phyloP scores from a whole-genome alignment of 2,329 filamentous ascomycete genomes.

The Trichophyton rubrum region DNA sequence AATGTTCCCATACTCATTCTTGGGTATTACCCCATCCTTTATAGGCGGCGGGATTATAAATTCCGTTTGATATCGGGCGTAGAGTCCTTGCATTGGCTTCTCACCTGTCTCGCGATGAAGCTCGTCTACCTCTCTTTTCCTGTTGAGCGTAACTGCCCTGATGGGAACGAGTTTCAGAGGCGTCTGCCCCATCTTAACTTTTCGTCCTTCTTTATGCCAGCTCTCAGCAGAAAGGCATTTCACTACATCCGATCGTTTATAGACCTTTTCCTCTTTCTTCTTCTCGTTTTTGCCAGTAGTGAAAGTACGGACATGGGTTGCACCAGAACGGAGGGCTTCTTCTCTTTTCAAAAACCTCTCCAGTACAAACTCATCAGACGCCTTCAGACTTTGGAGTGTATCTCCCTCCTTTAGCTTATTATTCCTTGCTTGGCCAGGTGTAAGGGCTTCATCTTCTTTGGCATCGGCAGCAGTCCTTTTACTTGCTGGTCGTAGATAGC shows the following conservation, averaged over 20 bases:
- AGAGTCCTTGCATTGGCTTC: constrained; percentile 78
- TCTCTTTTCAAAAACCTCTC: constrained; percentile 80
- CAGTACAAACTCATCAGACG: constrained; percentile 71
- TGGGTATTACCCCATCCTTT: constrained; percentile 71
- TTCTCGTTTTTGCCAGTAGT: constrained; percentile 61
- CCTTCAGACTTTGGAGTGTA: constrained; percentile 79
- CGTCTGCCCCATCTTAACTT: constrained; percentile 54
- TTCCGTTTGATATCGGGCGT: constrained; percentile 72
- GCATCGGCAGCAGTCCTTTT: constrained; percentile 60
- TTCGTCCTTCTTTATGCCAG: constrained; percentile 93
- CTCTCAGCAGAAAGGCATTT: constrained; percentile 84
- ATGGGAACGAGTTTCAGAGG: constrained; percentile 82
- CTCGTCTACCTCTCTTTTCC: constrained; percentile 81
- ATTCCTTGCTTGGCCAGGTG: constrained; percentile 57
- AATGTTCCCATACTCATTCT: constrained; percentile 92
- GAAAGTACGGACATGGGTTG: constrained; percentile 62
- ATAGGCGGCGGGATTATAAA: constrained; percentile 92
- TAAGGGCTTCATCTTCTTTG: constrained; percentile 62
- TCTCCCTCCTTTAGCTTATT: constrained; percentile 69
- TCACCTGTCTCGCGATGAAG: constrained; percentile 65
- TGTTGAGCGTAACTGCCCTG: constrained; percentile 75
- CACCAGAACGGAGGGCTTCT: constrained; percentile 63
- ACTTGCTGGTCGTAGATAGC: constrained; percentile 47
- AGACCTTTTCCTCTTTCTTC: constrained; percentile 67
- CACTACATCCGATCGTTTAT: constrained; percentile 63